phyloP scores from a whole-genome alignment of 2,329 filamentous ascomycete genomes.

The Hortaea sp. region DNA sequence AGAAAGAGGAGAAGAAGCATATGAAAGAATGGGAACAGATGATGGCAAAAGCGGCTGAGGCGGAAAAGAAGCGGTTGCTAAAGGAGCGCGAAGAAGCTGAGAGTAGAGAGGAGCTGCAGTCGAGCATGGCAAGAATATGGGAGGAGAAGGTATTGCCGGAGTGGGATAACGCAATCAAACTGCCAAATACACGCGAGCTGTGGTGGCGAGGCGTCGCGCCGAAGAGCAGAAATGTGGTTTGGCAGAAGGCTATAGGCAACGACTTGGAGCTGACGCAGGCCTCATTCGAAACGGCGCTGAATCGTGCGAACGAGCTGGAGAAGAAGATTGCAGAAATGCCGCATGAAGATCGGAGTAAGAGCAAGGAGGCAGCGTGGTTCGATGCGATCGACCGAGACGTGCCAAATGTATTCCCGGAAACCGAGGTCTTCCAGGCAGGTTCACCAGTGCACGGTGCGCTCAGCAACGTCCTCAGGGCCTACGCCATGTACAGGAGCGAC shows the following conservation, averaged over 20 bases:
- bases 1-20: constrained; percentile 82
- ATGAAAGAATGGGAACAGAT: constrained; percentile 76
- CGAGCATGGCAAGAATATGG: constrained; percentile 51
- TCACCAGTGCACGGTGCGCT: constrained; percentile 59
- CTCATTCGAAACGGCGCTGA: constrained; percentile 61
- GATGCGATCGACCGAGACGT: constrained; percentile 55
- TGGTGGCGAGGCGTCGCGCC: constrained; percentile 76
- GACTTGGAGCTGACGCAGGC: constrained; percentile 56
- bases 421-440: constrained; percentile 57
- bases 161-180: constrained; percentile 60
- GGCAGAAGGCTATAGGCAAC: constrained; percentile 63
- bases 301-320: constrained; percentile 55
- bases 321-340: constrained; percentile 39
- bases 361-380: constrained; percentile 52
- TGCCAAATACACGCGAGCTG: constrained; percentile 61
- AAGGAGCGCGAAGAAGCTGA: constrained; percentile 43
- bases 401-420: constrained; percentile 57
- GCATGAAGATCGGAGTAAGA: constrained; percentile 35
- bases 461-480: constrained; percentile 65
- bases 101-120: constrained; percentile 42
- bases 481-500: constrained; percentile 72
- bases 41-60: constrained; percentile 56
- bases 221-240: constrained; percentile 57
- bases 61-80: constrained; percentile 42
- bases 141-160: constrained; percentile 66